phyloP scores from a whole-genome alignment of 2,329 filamentous ascomycete species.

The Orbilia ellipsospora region DNA sequence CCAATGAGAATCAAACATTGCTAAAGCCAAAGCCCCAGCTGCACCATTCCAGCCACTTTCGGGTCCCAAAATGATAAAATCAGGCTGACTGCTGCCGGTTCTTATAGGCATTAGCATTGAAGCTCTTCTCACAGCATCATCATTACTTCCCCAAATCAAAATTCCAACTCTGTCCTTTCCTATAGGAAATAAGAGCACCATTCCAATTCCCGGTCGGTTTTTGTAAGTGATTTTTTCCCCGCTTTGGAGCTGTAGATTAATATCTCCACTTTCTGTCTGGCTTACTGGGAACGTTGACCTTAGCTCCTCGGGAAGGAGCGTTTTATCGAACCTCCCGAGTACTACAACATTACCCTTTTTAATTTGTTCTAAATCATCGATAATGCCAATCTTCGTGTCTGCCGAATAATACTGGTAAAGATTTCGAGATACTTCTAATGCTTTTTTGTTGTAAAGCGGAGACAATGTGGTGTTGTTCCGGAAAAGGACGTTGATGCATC shows the following conservation, averaged over 20 bases:
- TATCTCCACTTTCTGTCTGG: constrained; percentile 38
- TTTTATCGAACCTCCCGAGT: constrained; percentile 58
- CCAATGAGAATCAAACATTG: constrained; percentile 70
- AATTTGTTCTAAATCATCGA: constrained; percentile 50
- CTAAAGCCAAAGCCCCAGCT: constrained; percentile 68
- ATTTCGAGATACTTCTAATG: constrained; percentile 70
- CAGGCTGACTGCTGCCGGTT: constrained; percentile 70
- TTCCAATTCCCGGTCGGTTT: constrained; percentile 63
- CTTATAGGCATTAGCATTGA: constrained; percentile 68
- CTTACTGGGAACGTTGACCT: constrained; percentile 42
- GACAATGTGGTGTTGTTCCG: constrained; percentile 55
- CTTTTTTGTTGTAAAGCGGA: constrained; percentile 61
- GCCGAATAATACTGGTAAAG: constrained; percentile 70
- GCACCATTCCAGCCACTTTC: constrained; percentile 67
- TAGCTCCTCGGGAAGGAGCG: constrained; percentile 58
- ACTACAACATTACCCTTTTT: constrained; percentile 65
- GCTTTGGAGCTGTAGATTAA: constrained; percentile 35
- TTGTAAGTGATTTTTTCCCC: constrained; percentile 58
- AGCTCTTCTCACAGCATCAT: constrained; percentile 65
- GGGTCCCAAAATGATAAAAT: constrained; percentile 67
- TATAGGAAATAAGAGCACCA: constrained; percentile 67
- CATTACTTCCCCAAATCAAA: constrained; percentile 69
- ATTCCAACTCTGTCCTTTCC: constrained; percentile 66
- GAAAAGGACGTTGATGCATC: constrained; percentile 64
- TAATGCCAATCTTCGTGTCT: constrained; percentile 64